These are phyloP conservation scores for Mucor racemosus DNA, from an alignment of 371 early-diverging fungal species.

Conservation along the genomic window DNA sequence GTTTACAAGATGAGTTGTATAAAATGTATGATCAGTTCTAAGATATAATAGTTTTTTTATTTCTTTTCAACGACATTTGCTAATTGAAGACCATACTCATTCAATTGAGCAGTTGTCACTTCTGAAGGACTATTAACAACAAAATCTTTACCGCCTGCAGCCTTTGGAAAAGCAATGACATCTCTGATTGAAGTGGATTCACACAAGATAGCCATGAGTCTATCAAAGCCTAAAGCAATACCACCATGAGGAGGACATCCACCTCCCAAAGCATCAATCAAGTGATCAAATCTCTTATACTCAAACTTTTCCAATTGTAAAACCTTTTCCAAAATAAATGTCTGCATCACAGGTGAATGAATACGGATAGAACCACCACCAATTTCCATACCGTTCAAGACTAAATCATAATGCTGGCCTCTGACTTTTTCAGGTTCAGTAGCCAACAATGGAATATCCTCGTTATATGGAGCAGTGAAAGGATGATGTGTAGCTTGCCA, in stretches of 20 bases:
- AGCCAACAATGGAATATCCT: conserved; percentile 68
- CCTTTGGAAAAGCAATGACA: conserved; percentile 94
- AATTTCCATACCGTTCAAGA: conserved; percentile 90
- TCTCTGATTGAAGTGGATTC: conserved; percentile 80
- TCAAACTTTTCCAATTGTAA: conserved; percentile 60
- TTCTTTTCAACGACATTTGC: neutral
- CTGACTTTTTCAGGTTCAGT: conserved; percentile 70
- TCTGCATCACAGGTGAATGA: conserved; percentile 81
- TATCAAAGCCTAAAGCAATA: conserved; percentile 87
- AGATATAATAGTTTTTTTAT: neutral
- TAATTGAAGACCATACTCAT: conserved; percentile 67
- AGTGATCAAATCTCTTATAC: conserved; percentile 75
- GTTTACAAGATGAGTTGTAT: no score
- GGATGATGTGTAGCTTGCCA: conserved; percentile 89
- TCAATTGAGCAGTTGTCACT: conserved; percentile 65
- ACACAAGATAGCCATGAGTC: conserved; percentile 81
- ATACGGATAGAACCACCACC: conserved; percentile 93
- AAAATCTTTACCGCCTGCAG: conserved; percentile 81
- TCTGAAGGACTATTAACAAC: conserved; percentile 80
- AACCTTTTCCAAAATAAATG: conserved; percentile 72
- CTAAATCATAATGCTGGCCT: conserved; percentile 91
- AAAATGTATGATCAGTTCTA: no score
- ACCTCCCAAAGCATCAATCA: conserved; percentile 79
- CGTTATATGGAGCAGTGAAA: conserved; percentile 83
- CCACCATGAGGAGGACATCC: conserved; percentile 96